Evolutionary conservation across 2,329 filamentous ascomycete species (phyloP).

Genomic region (Paramyrothecium roridum): DNA sequence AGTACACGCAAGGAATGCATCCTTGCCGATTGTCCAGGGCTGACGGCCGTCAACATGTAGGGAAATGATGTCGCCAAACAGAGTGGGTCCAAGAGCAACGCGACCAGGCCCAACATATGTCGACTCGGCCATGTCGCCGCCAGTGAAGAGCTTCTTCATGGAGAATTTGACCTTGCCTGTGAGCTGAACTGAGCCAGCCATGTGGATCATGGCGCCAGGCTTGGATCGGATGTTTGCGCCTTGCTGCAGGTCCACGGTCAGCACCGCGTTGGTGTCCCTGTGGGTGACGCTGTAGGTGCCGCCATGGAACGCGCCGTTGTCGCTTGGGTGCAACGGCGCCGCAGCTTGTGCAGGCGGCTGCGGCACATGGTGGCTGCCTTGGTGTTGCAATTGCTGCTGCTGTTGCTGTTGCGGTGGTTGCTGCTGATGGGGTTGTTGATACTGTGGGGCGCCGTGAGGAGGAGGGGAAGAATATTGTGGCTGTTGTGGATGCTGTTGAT

Average conservation of each 20-base stretch:
- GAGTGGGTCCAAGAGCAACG: constrained; percentile 11
- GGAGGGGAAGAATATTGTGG: background rate
- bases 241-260: constrained; percentile 10
- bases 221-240: constrained; percentile 9
- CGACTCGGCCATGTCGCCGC: constrained; percentile 12
- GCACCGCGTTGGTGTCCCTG: constrained; percentile 13
- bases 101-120: constrained; percentile 11
- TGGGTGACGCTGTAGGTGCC: constrained; percentile 11
- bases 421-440: background rate
- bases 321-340: background rate
- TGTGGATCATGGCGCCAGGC: constrained; percentile 16
- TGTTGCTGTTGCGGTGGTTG: background rate
- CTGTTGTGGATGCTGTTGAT: background rate
- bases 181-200: constrained; percentile 12
- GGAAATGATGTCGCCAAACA: constrained; percentile 15
- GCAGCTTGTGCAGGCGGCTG: background rate
- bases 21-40: constrained; percentile 12
- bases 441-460: no score
- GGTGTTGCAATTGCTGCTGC: constrained; percentile 4
- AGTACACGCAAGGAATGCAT: constrained; percentile 14
- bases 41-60: constrained; percentile 10
- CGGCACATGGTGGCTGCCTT: background rate
- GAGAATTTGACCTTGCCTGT: constrained; percentile 15
- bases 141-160: constrained; percentile 14
- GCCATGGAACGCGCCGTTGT: constrained; percentile 9